Evolutionary conservation across 2,329 filamentous ascomycete genomes (phyloP).

Genomic region (Penicillium sp.): DNA sequence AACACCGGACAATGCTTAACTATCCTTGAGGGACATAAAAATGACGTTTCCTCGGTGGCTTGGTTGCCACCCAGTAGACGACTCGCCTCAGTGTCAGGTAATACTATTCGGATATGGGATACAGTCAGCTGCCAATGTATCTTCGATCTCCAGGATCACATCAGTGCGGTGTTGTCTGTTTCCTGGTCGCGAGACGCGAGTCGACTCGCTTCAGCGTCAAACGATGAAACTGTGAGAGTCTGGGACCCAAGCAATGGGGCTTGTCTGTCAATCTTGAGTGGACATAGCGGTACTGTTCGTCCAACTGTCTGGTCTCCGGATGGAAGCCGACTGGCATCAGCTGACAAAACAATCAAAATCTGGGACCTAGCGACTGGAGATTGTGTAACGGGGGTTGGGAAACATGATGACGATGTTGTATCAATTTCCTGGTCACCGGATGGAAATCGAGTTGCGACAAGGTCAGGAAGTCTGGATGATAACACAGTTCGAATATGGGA

Average conservation of each 20-base stretch:
- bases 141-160: no score
- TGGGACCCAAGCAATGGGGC: background rate
- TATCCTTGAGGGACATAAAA: background rate
- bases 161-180: no score
- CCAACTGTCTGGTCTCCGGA: no score
- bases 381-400: background rate
- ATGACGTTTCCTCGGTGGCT: background rate
- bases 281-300: no score
- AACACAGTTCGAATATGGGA: background rate
- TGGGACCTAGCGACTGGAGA: background rate
- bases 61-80: background rate
- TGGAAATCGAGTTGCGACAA: background rate
- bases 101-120: no score
- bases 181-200: background rate
- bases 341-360: no score
- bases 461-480: background rate
- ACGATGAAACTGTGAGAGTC: background rate
- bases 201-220: background rate
- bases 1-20: background rate
- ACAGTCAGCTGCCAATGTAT: no score
- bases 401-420: rapidly evolving
- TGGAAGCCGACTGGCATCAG: no score
- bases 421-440: background rate
- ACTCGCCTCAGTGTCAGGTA: no score
- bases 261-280: background rate